These are phyloP conservation scores for Leccinum sublutescens DNA, from an alignment of 768 basidiomycete genomes.

Conservation along the genomic window DNA sequence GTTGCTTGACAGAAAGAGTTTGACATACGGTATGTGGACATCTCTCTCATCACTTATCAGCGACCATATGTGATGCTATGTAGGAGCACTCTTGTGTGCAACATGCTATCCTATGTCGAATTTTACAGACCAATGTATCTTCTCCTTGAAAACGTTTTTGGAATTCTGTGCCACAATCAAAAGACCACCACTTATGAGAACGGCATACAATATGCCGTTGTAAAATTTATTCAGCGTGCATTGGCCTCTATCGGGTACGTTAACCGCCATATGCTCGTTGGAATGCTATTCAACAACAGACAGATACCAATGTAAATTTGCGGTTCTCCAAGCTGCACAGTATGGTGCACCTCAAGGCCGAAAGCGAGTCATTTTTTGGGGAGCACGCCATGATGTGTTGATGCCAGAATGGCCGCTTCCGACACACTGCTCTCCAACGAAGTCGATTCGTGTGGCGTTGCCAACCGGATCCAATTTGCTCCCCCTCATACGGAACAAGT, in stretches of 20 bases:
- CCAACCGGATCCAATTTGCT: slow-evolving; percentile 43
- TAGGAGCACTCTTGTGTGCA: slow-evolving; percentile 63
- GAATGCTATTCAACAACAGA: neutral
- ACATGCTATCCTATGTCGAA: slow-evolving; percentile 71
- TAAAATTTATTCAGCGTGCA: slow-evolving; percentile 63
- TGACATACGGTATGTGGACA: slow-evolving; percentile 50
- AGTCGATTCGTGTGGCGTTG: slow-evolving; percentile 36
- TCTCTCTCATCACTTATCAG: neutral
- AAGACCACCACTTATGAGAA: slow-evolving; percentile 37
- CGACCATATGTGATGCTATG: neutral
- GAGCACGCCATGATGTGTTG: slow-evolving; percentile 52
- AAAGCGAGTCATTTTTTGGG: slow-evolving; percentile 66
- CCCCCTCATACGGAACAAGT: slow-evolving; percentile 45
- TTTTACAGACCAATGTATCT: slow-evolving; percentile 61
- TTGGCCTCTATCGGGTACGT: slow-evolving; percentile 64
- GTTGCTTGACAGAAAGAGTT: slow-evolving; percentile 44
- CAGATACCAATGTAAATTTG: slow-evolving; percentile 62
- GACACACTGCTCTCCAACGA: slow-evolving; percentile 47
- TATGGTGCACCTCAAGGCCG: slow-evolving; percentile 75
- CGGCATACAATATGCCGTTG: slow-evolving; percentile 50
- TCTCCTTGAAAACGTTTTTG: slow-evolving; percentile 71
- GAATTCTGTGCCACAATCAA: slow-evolving; percentile 53
- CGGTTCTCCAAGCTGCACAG: slow-evolving; percentile 65
- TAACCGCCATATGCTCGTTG: neutral
- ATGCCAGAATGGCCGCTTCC: slow-evolving; percentile 67